phyloP scores from a whole-genome alignment of 352 stramenopile species.

The Globisporangium uncinulatum region DNA sequence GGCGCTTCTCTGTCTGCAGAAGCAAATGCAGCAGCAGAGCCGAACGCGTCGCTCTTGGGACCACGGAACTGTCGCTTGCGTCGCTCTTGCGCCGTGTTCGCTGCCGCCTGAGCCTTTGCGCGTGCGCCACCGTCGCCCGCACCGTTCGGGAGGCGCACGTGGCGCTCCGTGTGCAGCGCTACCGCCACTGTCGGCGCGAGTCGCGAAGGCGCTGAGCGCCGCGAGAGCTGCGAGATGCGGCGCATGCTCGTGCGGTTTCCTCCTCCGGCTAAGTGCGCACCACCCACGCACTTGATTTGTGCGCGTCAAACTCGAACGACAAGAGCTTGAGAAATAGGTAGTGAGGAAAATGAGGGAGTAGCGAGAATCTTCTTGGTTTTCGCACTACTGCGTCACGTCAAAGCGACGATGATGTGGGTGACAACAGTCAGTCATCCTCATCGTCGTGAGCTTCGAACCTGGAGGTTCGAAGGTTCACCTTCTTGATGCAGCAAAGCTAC shows the following conservation, averaged over 20 bases:
- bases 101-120: background rate
- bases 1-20: slow-evolving; percentile 18
- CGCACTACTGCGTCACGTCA: too few species aligned
- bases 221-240: slow-evolving; percentile 12
- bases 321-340: background rate
- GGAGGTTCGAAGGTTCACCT: too few species aligned
- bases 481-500: too few species aligned
- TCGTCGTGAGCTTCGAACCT: too few species aligned
- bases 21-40: background rate
- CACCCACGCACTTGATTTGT: background rate
- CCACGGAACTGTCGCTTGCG: slow-evolving; percentile 15
- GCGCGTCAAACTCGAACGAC: background rate
- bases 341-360: background rate
- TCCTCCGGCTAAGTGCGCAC: background rate
- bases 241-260: background rate
- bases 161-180: slow-evolving; percentile 13
- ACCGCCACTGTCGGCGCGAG: background rate
- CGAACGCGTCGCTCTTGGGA: slow-evolving; percentile 9
- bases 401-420: too few species aligned
- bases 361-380: too few species aligned
- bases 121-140: background rate
- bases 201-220: slow-evolving; percentile 8
- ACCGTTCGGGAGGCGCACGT: slow-evolving; percentile 10
- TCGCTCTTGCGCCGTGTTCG: slow-evolving; percentile 7
- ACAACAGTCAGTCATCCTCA: too few species aligned